Conservation (phyloP, 768 basidiomycete genomes). For the Neoboletus subvelutipes region DNA sequence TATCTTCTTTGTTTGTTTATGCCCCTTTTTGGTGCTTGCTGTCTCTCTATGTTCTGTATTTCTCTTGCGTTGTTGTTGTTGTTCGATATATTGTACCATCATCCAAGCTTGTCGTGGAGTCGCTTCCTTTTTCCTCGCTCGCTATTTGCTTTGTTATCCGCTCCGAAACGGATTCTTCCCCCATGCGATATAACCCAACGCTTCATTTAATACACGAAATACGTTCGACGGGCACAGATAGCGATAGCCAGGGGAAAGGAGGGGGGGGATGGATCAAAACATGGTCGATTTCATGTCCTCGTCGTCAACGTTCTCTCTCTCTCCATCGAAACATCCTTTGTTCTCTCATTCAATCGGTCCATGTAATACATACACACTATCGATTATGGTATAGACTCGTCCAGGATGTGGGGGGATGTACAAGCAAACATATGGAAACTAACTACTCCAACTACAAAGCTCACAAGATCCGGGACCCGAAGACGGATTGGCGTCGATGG, state of each 20-base stretch:
- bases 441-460: neutral
- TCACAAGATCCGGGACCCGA: neutral
- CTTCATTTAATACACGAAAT: constrained; percentile 6
- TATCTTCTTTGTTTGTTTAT: constrained; percentile 11
- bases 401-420: too few species aligned
- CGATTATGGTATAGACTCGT: neutral
- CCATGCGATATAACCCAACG: constrained; percentile 12
- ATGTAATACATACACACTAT: neutral
- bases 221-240: neutral
- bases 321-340: neutral
- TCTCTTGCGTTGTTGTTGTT: neutral
- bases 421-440: neutral
- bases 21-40: neutral
- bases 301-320: neutral
- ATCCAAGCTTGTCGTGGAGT: constrained; percentile 1
- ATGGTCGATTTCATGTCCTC: too few species aligned
- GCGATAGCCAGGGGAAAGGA: neutral
- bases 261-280: neutral
- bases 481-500: neutral
- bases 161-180: neutral
- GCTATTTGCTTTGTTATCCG: neutral
- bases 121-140: neutral
- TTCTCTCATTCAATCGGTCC: neutral
- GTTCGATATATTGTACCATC: constrained; percentile 7
- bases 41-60: constrained; percentile 2